Base-by-base conservation (phyloP, 225 moss, liverwort and hornwort species). In the Straminergon stramineum region DNA sequence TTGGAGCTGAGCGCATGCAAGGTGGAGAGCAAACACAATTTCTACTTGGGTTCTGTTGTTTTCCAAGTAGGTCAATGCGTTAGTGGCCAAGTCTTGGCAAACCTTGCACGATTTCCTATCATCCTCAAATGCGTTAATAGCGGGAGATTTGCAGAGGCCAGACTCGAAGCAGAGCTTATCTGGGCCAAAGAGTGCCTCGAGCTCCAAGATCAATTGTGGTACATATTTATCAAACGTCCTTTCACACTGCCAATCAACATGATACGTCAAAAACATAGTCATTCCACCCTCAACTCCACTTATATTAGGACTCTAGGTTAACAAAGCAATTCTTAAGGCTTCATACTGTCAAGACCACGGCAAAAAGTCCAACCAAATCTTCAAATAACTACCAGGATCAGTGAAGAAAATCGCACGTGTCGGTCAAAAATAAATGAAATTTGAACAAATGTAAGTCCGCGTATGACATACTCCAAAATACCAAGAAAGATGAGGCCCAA, bases 1-100 rank as follows among this genome's bases (percentile, higher is more conserved):
- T 65, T 96, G 93, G 34, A 99, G 93, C 82, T 91, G 96, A 79
- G 93, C 89, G 79, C 98, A 99, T 39, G 92, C 96, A 88, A 95
- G 91, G 90, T 98, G 98, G 81, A 98, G 96, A 57, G 93, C 95
- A 73, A 86, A 89, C 41, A 93, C 87, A 48, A 95, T 91, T 88
- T 94, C 94, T 11, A 28, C 82, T 26, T 83, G 93, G 45, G 94
- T 94, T 84, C 56, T 93, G 77, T 94, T 94, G 32, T 76, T 92
- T 67, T 88, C 94, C 91, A 94, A 84, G 84, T 92, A 94, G 68
- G 89, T 94, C 85, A 94, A 68, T 48, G 93, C 91, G 45, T 94
- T 89, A 35, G 91, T 93, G 68, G 94, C 93, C 90, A 94, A 75
- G 80, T 94, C 93, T 88, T 93, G 41, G 85, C 94, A 94, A 64